These are phyloP conservation scores for Cladosporium sp. DNA, from an alignment of 2,329 filamentous ascomycete species.

Conservation along the genomic window DNA sequence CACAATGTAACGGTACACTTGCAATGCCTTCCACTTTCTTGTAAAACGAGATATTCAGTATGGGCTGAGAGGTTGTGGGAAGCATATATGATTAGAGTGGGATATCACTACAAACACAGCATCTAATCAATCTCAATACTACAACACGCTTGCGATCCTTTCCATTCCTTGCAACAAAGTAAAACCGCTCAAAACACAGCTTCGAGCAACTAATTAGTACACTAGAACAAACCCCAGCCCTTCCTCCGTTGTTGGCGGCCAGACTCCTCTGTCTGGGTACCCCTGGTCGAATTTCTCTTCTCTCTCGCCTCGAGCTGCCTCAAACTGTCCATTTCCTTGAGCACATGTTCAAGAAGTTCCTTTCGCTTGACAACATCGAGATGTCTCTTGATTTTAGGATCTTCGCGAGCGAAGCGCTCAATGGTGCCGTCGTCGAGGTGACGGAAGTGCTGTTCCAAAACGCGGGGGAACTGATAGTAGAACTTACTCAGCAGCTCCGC, in stretches of 20 bases:
- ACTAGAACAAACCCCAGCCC: slow-evolving; percentile 39
- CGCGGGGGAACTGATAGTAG: slow-evolving; percentile 92
- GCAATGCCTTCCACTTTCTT: background rate
- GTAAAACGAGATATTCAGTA: background rate
- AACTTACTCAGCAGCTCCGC: slow-evolving; percentile 96
- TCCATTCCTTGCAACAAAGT: background rate
- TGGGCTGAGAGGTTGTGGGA: background rate
- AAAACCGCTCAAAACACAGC: background rate
- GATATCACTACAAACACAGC: slow-evolving; percentile 2
- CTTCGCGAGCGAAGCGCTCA: slow-evolving; percentile 88
- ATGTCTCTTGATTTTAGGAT: slow-evolving; percentile 84
- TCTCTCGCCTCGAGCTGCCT: slow-evolving; percentile 78
- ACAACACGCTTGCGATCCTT: slow-evolving; percentile 6
- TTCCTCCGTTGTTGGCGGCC: slow-evolving; percentile 31
- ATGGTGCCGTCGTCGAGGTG: slow-evolving; percentile 70
- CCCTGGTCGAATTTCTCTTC: slow-evolving; percentile 53
- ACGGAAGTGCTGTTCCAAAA: slow-evolving; percentile 84
- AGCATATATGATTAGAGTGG: slow-evolving; percentile 7
- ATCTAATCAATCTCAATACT: slow-evolving; percentile 4
- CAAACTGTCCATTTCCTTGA: slow-evolving; percentile 94
- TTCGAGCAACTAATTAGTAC: background rate
- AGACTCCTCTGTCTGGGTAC: slow-evolving; percentile 37
- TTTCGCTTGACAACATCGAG: slow-evolving; percentile 91
- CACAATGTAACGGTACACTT: background rate
- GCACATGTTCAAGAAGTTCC: slow-evolving; percentile 85